These are phyloP conservation scores for Trichosanthes truncata DNA, from an alignment of 306 rosid species.

Conservation along the genomic window DNA sequence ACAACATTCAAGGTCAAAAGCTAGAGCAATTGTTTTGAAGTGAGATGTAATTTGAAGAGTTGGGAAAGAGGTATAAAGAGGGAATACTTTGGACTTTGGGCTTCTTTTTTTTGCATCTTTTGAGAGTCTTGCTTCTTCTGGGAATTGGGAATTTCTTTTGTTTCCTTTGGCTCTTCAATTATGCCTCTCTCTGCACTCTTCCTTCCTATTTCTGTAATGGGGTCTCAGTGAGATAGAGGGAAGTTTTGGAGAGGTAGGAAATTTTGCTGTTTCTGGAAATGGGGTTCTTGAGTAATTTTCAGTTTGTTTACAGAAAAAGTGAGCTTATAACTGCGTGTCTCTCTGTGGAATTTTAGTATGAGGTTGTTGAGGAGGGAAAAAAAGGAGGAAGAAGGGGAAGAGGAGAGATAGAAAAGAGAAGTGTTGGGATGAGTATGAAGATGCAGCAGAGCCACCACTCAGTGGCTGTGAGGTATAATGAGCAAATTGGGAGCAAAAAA, in stretches of 20 bases:
- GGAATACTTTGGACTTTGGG: conserved; percentile 58
- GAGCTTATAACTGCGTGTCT: conserved; percentile 9
- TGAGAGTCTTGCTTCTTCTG: conserved; percentile 73
- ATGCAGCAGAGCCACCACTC: conserved; percentile 43
- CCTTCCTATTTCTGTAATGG: background rate
- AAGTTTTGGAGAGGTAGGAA: background rate
- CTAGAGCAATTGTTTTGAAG: background rate
- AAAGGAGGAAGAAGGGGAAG: conserved; percentile 17
- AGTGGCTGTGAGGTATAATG: conserved; percentile 56
- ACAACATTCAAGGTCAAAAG: conserved; percentile 21
- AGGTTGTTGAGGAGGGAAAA: conserved; percentile 17
- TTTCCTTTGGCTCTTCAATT: conserved; percentile 21
- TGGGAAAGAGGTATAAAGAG: conserved; percentile 21
- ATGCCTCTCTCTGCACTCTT: conserved; percentile 25
- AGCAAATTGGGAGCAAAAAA: conserved; percentile 52
- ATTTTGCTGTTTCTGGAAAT: background rate
- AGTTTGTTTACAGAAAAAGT: conserved; percentile 11
- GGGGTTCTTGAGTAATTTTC: background rate
- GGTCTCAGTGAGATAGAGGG: background rate
- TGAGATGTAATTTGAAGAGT: background rate
- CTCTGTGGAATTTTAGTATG: conserved; percentile 24
- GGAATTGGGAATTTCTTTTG: conserved; percentile 16
- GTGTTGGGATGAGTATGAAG: conserved; percentile 38
- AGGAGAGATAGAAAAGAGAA: conserved; percentile 11
- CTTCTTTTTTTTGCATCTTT: conserved; percentile 44